Evolutionary conservation across 2,329 filamentous ascomycete species (phyloP).

Genomic region (Xylariaceae sp.): DNA sequence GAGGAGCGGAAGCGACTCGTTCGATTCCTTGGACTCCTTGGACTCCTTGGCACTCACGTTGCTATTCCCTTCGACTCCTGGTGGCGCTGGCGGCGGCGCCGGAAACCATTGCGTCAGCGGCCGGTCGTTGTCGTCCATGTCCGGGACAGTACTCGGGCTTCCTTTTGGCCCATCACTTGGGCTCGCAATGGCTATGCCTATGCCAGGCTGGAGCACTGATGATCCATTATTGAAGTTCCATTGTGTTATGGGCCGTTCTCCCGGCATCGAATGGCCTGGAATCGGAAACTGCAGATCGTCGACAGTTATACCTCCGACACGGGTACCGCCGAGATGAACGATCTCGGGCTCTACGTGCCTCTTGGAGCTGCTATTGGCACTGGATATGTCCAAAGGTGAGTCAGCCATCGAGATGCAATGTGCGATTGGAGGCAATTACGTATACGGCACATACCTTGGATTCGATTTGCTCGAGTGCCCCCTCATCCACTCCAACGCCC

Average conservation of each 20-base stretch:
- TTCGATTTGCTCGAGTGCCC: slow-evolving; percentile 18
- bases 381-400: slow-evolving; percentile 9
- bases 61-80: slow-evolving; percentile 1
- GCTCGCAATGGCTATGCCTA: slow-evolving; percentile 10
- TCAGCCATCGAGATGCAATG: not conserved
- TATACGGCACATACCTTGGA: slow-evolving; percentile 7
- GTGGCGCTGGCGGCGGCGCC: slow-evolving; percentile 3
- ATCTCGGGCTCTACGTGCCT: slow-evolving; percentile 17
- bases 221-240: slow-evolving; percentile 17
- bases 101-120: slow-evolving; percentile 19
- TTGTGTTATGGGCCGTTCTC: slow-evolving; percentile 12
- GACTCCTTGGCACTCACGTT: not conserved
- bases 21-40: not conserved
- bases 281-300: slow-evolving; percentile 12
- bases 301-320: slow-evolving; percentile 14
- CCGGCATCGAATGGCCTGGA: slow-evolving; percentile 11
- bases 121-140: slow-evolving; percentile 7
- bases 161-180: slow-evolving; percentile 2
- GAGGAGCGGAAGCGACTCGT: not conserved
- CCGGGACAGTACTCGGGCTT: not conserved
- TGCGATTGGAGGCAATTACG: not conserved
- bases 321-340: slow-evolving; percentile 21
- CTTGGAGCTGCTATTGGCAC: slow-evolving; percentile 12
- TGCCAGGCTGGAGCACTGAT: slow-evolving; percentile 14
- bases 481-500: slow-evolving; percentile 18